Percentiles rank a stretch among this genome's conserved stretches.
Conservation (phyloP, 106 monocot species). For the Xerophyta viscosa region DNA sequence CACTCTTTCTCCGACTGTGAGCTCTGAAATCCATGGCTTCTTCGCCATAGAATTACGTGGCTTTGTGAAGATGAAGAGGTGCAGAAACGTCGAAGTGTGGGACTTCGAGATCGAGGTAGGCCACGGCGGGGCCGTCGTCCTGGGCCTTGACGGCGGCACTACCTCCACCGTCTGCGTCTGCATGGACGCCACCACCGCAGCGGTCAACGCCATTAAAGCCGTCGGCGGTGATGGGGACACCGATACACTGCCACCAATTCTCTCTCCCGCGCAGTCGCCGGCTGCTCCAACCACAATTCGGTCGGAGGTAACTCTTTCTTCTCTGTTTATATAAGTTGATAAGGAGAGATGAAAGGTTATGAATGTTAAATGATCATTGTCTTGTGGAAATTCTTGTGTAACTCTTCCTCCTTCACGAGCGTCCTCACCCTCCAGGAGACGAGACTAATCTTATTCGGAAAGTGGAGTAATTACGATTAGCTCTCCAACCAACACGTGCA, state of each 20-base stretch:
- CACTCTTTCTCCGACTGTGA: too few species aligned
- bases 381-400: too few species aligned
- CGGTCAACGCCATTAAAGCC: slow-evolving; percentile 7
- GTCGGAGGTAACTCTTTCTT: slow-evolving; percentile 60
- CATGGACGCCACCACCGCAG: slow-evolving; percentile 26
- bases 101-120: slow-evolving; percentile 21
- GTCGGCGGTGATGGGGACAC: slow-evolving; percentile 1
- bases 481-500: too few species aligned
- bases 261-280: slow-evolving; percentile 70
- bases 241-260: slow-evolving; percentile 30
- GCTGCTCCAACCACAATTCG: slow-evolving; percentile 90
- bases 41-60: too few species aligned
- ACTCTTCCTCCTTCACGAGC: too few species aligned
- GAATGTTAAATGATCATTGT: neutral
- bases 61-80: slow-evolving; percentile 33
- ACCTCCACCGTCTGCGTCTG: slow-evolving; percentile 88
- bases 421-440: too few species aligned
- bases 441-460: too few species aligned
- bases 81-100: slow-evolving; percentile 36
- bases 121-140: slow-evolving; percentile 37
- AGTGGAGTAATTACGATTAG: too few species aligned
- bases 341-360: too few species aligned
- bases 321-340: neutral
- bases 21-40: too few species aligned
- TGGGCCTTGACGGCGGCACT: slow-evolving; percentile 86